These are phyloP conservation scores for Nannochloris sp. DNA, from an alignment of 139 green algal genomes.

Conservation along the genomic window DNA sequence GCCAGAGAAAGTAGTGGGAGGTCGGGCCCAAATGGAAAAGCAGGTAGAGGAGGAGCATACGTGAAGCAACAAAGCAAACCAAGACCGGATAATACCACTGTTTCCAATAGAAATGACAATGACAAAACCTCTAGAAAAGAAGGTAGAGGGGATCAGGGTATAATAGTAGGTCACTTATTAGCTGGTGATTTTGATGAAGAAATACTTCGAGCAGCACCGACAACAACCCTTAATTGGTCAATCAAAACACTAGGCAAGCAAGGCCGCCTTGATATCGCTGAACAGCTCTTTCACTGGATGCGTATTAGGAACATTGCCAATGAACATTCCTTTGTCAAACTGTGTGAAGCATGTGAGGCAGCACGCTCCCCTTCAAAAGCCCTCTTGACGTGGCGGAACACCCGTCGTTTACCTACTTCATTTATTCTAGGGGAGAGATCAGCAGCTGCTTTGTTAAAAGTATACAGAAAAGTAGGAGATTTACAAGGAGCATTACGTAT, in stretches of 20 bases:
- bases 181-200: constrained; percentile 22
- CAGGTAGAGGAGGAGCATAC: no score
- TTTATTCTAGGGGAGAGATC: background rate
- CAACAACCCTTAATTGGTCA: constrained; percentile 26
- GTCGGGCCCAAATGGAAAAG: no score
- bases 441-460: constrained; percentile 15
- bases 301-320: constrained; percentile 9
- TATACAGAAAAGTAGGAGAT: constrained; percentile 11
- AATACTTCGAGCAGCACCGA: constrained; percentile 3
- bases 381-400: constrained; percentile 16
- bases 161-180: constrained; percentile 19
- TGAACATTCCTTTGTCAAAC: constrained; percentile 22
- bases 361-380: constrained; percentile 1
- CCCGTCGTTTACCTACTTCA: background rate
- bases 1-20: no score
- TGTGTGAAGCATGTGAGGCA: constrained; percentile 20
- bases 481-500: background rate
- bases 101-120: no score
- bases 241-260: constrained; percentile 23
- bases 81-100: no score
- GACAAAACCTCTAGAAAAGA: no score
- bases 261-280: constrained; percentile 1
- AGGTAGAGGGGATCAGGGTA: constrained; percentile 13
- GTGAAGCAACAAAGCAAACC: no score
- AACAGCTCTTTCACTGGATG: constrained; percentile 36